A percentile compares a stretch with the other conserved stretches of the same genome.
Conservation (phyloP, 2,329 filamentous ascomycete genomes). For the Curvularia lunata region DNA sequence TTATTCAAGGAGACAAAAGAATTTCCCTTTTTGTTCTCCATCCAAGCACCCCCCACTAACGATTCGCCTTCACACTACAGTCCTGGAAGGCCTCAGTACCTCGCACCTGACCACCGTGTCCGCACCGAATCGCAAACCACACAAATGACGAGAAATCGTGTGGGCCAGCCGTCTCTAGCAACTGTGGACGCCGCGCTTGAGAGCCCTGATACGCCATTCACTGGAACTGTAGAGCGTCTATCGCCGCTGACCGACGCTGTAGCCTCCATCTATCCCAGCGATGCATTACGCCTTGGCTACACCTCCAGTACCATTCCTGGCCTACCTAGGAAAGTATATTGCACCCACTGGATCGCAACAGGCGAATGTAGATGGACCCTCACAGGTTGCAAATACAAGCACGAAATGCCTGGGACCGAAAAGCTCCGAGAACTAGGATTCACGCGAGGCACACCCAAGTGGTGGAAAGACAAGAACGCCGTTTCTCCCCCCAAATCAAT, state of each 20-base stretch:
- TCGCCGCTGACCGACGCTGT: slow-evolving; percentile 34
- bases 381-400: slow-evolving; percentile 86
- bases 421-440: slow-evolving; percentile 75
- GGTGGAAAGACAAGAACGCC: slow-evolving; percentile 60
- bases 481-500: slow-evolving; percentile 21
- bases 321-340: slow-evolving; percentile 70
- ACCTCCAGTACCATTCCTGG: slow-evolving; percentile 51
- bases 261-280: slow-evolving; percentile 33
- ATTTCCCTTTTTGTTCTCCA: slow-evolving; percentile 12
- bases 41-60: slow-evolving; percentile 11
- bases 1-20: slow-evolving; percentile 26
- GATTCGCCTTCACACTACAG: background rate
- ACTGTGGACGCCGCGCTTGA: background rate
- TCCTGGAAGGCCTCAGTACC: slow-evolving; percentile 11
- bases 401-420: slow-evolving; percentile 81
- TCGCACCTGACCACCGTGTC: slow-evolving; percentile 31
- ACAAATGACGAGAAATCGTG: background rate
- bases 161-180: background rate
- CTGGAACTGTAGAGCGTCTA: background rate
- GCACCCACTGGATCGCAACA: slow-evolving; percentile 87
- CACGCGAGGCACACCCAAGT: slow-evolving; percentile 56
- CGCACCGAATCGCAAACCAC: slow-evolving; percentile 4
- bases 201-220: background rate
- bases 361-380: slow-evolving; percentile 85
- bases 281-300: slow-evolving; percentile 39